Evolutionary conservation across 192 early-diverging fungal species (phyloP).

Genomic region (Podila epigama): DNA sequence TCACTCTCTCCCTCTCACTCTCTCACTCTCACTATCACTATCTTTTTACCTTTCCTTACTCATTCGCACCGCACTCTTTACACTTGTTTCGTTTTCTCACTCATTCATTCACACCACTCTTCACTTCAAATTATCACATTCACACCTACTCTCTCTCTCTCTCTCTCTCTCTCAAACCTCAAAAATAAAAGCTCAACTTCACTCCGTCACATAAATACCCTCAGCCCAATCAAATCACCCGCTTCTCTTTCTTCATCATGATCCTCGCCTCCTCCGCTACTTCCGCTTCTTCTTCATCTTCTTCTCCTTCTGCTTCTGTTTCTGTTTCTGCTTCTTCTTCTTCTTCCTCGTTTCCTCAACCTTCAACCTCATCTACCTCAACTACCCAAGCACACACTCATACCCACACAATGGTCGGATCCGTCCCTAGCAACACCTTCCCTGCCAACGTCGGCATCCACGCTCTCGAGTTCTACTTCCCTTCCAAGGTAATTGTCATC

Average conservation of each 20-base stretch:
- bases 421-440: constrained; percentile 43
- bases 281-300: constrained; percentile 4
- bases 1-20: background rate
- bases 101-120: too few relatives aligned
- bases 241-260: background rate
- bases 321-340: constrained; percentile 3
- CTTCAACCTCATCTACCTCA: background rate
- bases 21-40: background rate
- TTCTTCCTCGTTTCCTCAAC: constrained; percentile 4
- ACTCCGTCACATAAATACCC: background rate
- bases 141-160: too few relatives aligned
- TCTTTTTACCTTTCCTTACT: too few relatives aligned
- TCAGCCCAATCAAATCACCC: background rate
- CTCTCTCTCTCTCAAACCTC: background rate
- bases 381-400: background rate
- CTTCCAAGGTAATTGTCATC: constrained; percentile 51
- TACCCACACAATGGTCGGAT: constrained; percentile 31
- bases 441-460: constrained; percentile 69
- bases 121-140: too few relatives aligned
- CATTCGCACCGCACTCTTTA: too few relatives aligned
- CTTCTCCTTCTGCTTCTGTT: background rate
- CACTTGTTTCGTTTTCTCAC: too few relatives aligned
- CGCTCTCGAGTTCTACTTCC: constrained; percentile 76
- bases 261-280: constrained; percentile 2
- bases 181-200: background rate